Evolutionary conservation across 495 filamentous ascomycete genomes (phyloP).

Genomic region (Hypoxylon lenormandii): DNA sequence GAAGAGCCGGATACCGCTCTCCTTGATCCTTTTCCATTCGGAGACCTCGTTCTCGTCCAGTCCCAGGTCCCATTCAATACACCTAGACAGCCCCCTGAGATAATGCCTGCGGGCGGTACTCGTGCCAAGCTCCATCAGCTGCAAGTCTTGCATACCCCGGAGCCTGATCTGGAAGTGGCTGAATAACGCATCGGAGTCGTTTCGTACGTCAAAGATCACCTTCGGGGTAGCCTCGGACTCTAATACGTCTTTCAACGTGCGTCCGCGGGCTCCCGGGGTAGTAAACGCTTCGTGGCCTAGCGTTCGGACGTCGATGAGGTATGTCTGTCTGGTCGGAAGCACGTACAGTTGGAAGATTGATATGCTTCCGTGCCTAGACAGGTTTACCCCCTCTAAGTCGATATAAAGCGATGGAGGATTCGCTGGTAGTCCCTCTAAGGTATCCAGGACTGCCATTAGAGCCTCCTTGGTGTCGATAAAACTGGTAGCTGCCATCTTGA

Average conservation of each 20-base stretch:
- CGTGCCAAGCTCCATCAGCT: conserved; percentile 67
- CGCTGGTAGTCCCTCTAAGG: not conserved
- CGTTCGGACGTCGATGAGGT: no score
- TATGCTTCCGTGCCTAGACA: conserved; percentile 48
- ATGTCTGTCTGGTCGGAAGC: no score
- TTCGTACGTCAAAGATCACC: conserved; percentile 68
- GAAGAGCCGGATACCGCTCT: no score
- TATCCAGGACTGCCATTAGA: not conserved
- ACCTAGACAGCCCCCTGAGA: conserved; percentile 58
- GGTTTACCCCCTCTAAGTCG: conserved; percentile 67
- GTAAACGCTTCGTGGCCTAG: conserved; percentile 38
- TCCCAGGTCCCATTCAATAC: conserved; percentile 54
- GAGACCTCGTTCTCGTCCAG: no score
- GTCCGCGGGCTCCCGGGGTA: conserved; percentile 41
- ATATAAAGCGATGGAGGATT: conserved; percentile 62
- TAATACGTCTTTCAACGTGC: conserved; percentile 64
- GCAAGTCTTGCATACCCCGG: conserved; percentile 63
- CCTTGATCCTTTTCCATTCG: no score
- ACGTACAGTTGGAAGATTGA: no score
- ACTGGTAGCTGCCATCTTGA: no score
- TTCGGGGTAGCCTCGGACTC: conserved; percentile 61
- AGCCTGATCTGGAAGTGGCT: conserved; percentile 56
- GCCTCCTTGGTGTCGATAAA: not conserved
- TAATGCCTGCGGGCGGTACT: conserved; percentile 31
- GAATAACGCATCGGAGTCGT: conserved; percentile 69